Evolutionary conservation across 495 filamentous ascomycete genomes (phyloP), one percentile per base, ranked within the genome.

Genomic region (Aspergillus kassunensis): DNA sequence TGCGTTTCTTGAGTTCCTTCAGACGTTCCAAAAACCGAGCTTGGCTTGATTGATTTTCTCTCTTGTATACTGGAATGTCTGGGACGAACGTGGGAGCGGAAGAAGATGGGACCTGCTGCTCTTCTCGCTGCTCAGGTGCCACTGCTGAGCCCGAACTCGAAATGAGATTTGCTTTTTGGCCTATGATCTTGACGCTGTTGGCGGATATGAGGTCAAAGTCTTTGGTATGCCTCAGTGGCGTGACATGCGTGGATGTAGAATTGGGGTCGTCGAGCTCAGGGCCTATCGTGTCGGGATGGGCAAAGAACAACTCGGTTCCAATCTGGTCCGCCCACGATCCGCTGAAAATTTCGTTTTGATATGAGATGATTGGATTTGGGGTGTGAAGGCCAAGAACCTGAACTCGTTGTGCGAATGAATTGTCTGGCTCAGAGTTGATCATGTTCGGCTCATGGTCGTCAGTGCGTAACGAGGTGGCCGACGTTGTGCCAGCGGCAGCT

Each of bases 321-420:
- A 92, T 76, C 51, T 88, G 86, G 39, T 84, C 76, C 25, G 77
- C 77, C 91, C 91, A 96, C 24, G 78, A 63, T 49, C 89, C 91
- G 55, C 79, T 83, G 64, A 88, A 91, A 29, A 90, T 69, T 44
- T 82, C 80, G 40, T 85, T 85, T 37, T 85, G 74, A 72, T 92
- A 91, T 4, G 83, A 82, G 40, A 93, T 71, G 25, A 95, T 66
- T 0, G 91, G 91, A 53, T 87, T 72, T 58, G 56, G 25, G 61
- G 83, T 84, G 63, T 95, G 87, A 4, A 96, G 78, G 36, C 86
- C 89, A 13, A 90, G 74, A 39, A 96, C 83, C 56, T 95, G 89
- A n/a, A 96, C 82, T 68, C 68, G 55, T 56, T 74, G 60, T 66
- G 62, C 40, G 36, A 61, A 25, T 12, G 58, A 45, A 15, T 47